A percentile compares a stretch with the other conserved stretches of the same genome.
Evolutionary conservation across 306 rosid species (phyloP).

Genomic region (Mucuna pruriens): DNA sequence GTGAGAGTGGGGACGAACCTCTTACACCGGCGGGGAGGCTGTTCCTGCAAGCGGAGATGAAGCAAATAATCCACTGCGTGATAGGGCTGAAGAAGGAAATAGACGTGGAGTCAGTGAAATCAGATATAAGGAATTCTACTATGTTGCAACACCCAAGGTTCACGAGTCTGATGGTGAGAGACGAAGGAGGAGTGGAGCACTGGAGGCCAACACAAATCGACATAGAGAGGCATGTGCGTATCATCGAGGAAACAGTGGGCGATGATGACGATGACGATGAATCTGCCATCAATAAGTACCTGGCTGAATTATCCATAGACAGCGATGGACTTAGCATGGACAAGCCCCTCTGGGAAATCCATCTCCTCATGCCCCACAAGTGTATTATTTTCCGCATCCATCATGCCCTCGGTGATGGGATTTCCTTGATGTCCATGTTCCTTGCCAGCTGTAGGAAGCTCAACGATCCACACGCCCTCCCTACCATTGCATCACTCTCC

Average conservation of each 20-base stretch:
- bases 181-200: slow-evolving; percentile 63
- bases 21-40: slow-evolving; percentile 80
- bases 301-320: slow-evolving; percentile 53
- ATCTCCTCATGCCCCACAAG: slow-evolving; percentile 62
- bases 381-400: slow-evolving; percentile 68
- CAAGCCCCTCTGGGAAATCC: slow-evolving; percentile 92
- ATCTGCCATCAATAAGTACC: slow-evolving; percentile 55
- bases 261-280: slow-evolving; percentile 29
- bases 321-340: slow-evolving; percentile 46
- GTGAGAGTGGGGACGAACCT: slow-evolving; percentile 52
- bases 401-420: slow-evolving; percentile 85
- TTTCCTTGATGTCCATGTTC: slow-evolving; percentile 82
- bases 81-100: slow-evolving; percentile 62
- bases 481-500: slow-evolving; percentile 31
- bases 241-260: slow-evolving; percentile 34
- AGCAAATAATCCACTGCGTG: slow-evolving; percentile 68
- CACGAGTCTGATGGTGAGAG: slow-evolving; percentile 70
- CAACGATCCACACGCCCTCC: slow-evolving; percentile 43
- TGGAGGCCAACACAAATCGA: slow-evolving; percentile 72
- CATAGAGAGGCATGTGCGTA: slow-evolving; percentile 53
- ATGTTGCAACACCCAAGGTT: slow-evolving; percentile 70
- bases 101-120: slow-evolving; percentile 49
- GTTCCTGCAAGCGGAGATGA: slow-evolving; percentile 62
- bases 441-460: slow-evolving; percentile 62
- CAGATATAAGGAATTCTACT: slow-evolving; percentile 45